Conservation (phyloP, 805 yeast species). For the Kodamaea neixiangensis region DNA sequence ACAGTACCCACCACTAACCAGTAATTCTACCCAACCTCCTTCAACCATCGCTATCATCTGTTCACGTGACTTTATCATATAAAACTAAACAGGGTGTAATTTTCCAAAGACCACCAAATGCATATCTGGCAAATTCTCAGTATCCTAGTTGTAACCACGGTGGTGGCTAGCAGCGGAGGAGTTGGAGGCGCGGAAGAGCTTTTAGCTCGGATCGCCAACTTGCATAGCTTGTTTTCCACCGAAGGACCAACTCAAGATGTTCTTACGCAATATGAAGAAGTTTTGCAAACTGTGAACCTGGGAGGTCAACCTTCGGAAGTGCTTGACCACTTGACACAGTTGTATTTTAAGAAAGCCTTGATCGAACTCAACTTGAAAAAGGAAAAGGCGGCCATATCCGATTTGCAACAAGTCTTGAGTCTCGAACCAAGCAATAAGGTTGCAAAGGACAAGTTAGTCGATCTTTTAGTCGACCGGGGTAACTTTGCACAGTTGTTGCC, state of each 20-base stretch:
- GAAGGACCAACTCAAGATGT: slow-evolving; percentile 35
- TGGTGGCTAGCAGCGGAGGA: not conserved
- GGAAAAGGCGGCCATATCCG: slow-evolving; percentile 52
- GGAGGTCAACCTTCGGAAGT: slow-evolving; percentile 8
- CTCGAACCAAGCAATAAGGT: slow-evolving; percentile 42
- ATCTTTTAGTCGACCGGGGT: slow-evolving; percentile 56
- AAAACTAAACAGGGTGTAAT: not conserved
- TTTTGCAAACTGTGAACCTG: slow-evolving; percentile 5
- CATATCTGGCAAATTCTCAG: slow-evolving; percentile 6
- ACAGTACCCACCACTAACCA: not conserved
- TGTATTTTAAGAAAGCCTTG: slow-evolving; percentile 61
- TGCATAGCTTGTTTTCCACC: slow-evolving; percentile 18
- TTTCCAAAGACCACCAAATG: slow-evolving; percentile 2
- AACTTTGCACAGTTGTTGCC: slow-evolving; percentile 30
- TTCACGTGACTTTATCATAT: slow-evolving; percentile 1
- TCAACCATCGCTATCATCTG: not conserved
- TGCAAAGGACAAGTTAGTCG: slow-evolving; percentile 52
- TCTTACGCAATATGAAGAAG: slow-evolving; percentile 24
- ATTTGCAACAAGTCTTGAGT: slow-evolving; percentile 50
- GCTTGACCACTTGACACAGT: slow-evolving; percentile 36
- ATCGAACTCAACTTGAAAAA: slow-evolving; percentile 59
- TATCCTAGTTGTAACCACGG: not conserved
- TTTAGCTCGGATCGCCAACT: slow-evolving; percentile 5
- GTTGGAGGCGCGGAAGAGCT: slow-evolving; percentile 1
- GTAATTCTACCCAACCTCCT: not conserved